Evolutionary conservation across 176 grass and related monocot species (phyloP).

Genomic region (Aegilops bicornis): DNA sequence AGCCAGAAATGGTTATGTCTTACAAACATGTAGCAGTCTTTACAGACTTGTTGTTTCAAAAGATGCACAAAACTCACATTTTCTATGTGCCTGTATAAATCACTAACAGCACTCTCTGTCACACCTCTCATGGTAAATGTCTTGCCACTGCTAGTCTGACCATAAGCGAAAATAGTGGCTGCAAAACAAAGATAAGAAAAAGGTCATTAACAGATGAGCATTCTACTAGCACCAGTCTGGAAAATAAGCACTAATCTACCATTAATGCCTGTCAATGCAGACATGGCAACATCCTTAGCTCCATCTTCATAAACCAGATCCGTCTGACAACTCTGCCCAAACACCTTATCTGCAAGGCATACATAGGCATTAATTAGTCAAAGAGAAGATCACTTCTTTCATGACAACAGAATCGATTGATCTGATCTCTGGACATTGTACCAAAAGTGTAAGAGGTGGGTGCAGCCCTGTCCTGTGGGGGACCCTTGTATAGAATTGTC

Average conservation of each 20-base stretch:
- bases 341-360: slow-evolving; percentile 50
- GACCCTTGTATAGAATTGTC: slow-evolving; percentile 68
- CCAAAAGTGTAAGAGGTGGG: slow-evolving; percentile 80
- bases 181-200: slow-evolving; percentile 39
- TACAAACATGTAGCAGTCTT: not conserved
- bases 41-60: not conserved
- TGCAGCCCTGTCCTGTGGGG: slow-evolving; percentile 51
- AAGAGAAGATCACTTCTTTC: slow-evolving; percentile 8
- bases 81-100: slow-evolving; percentile 68
- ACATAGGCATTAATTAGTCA: slow-evolving; percentile 19
- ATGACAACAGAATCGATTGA: slow-evolving; percentile 16
- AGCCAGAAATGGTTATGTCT: slow-evolving; percentile 8
- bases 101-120: slow-evolving; percentile 79
- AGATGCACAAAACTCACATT: slow-evolving; percentile 46
- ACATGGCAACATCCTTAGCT: slow-evolving; percentile 77
- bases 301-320: slow-evolving; percentile 85
- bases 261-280: slow-evolving; percentile 57
- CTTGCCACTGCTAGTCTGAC: slow-evolving; percentile 98
- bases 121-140: slow-evolving; percentile 96
- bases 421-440: slow-evolving; percentile 34
- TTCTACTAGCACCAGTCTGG: not conserved
- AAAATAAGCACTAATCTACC: slow-evolving; percentile 34
- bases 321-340: slow-evolving; percentile 40
- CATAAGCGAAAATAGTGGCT: slow-evolving; percentile 87
- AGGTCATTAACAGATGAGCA: not conserved